Evolutionary conservation across 345 rosid genomes (phyloP).

Genomic region (Salix udensis): DNA sequence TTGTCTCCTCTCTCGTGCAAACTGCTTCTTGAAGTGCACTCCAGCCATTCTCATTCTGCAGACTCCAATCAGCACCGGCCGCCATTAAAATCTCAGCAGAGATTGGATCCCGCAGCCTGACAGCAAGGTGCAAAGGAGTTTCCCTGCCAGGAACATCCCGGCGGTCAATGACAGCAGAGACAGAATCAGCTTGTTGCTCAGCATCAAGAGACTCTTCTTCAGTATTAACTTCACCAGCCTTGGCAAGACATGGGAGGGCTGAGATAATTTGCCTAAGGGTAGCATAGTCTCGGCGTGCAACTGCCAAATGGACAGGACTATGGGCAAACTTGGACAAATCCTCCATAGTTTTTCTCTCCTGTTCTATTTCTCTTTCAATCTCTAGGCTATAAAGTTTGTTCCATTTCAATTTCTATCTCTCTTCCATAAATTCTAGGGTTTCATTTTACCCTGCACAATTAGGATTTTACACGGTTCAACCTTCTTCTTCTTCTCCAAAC

Average conservation of each 20-base stretch:
- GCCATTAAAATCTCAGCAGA: constrained; percentile 89
- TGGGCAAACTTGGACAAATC: constrained; percentile 67
- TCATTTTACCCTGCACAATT: constrained; percentile 4
- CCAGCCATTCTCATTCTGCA: constrained; percentile 99
- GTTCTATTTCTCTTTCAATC: background rate
- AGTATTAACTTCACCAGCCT: constrained; percentile 76
- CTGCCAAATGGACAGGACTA: constrained; percentile 89
- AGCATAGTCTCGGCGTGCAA: constrained; percentile 67
- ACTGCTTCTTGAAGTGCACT: constrained; percentile 98
- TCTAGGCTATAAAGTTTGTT: constrained; percentile 22
- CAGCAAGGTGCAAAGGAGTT: constrained; percentile 97
- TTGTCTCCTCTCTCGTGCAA: constrained; percentile 90
- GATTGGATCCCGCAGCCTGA: constrained; percentile 66
- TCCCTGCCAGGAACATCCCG: constrained; percentile 95
- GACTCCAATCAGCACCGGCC: constrained; percentile 97
- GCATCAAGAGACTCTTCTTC: constrained; percentile 76
- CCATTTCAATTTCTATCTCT: constrained; percentile 21
- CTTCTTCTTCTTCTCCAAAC: constrained; percentile 4
- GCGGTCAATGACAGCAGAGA: constrained; percentile 64
- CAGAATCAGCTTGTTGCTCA: constrained; percentile 72
- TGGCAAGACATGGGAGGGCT: constrained; percentile 63
- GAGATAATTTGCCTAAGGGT: constrained; percentile 57
- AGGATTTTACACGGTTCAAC: constrained; percentile 9
- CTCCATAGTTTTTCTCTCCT: constrained; percentile 47
- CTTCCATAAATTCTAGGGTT: constrained; percentile 9